phyloP scores from a whole-genome alignment of 2,329 filamentous ascomycete genomes.

The Ceratocystiopsis minuta region DNA sequence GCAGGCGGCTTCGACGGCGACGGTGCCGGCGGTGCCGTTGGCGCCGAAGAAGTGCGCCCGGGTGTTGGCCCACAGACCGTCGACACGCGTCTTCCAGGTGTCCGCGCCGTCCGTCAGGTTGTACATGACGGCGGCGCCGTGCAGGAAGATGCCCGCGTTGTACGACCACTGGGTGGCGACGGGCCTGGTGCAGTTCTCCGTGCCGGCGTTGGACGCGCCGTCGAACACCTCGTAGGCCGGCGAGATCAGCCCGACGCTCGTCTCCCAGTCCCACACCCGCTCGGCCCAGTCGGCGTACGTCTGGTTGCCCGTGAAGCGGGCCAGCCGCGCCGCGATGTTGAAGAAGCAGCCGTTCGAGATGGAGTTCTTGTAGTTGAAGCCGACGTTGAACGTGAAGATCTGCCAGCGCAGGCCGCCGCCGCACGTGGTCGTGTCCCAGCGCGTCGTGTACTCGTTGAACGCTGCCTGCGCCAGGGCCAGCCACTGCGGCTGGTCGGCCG shows the following conservation, averaged over 20 bases:
- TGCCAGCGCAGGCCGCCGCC: conserved; percentile 71
- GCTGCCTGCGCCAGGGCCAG: conserved; percentile 61
- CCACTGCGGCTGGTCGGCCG: conserved; percentile 48
- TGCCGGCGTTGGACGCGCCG: conserved; percentile 26
- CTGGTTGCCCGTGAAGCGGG: conserved; percentile 58
- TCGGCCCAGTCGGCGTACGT: conserved; percentile 66
- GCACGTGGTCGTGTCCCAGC: conserved; percentile 53
- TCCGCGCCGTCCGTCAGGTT: conserved; percentile 34
- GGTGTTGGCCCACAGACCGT: conserved; percentile 36
- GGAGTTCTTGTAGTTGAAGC: conserved; percentile 50
- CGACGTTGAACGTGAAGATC: conserved; percentile 60
- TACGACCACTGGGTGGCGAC: conserved; percentile 50
- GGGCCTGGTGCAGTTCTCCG: conserved; percentile 28
- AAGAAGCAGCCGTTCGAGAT: conserved; percentile 55
- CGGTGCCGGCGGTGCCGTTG: conserved; percentile 15
- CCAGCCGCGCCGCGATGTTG: conserved; percentile 51
- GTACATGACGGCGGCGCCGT: conserved; percentile 43
- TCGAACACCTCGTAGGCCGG: conserved; percentile 37
- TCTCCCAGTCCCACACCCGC: conserved; percentile 50
- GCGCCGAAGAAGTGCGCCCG: conserved; percentile 32
- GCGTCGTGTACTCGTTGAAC: conserved; percentile 57
- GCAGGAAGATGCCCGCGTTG: conserved; percentile 48
- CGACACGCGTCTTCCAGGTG: conserved; percentile 38
- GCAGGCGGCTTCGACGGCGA: conserved; percentile 51
- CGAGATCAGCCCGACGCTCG: conserved; percentile 35